A percentile compares a stretch with the other conserved stretches of the same genome.
Conservation (phyloP, 331 rosid species). For the Quercus lobata region DNA sequence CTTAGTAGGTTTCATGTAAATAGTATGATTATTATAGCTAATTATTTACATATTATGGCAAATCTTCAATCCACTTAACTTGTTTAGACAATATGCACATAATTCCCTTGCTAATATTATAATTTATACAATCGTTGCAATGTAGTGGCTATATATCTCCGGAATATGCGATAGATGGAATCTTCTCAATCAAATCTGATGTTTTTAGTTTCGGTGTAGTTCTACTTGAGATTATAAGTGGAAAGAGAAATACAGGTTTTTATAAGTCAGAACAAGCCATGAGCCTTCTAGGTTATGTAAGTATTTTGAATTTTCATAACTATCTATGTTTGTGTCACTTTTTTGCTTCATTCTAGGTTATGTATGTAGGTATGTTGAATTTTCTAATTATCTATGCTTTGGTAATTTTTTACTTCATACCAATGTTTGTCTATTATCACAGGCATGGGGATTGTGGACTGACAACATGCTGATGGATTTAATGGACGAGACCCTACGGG, state of each 20-base stretch:
- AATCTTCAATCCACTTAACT: too few relatives aligned
- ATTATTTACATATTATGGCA: too few relatives aligned
- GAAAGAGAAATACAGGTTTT: constrained; percentile 52
- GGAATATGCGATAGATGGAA: too few relatives aligned
- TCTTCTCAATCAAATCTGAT: constrained; percentile 5
- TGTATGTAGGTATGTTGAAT: neutral
- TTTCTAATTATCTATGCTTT: constrained; percentile 42
- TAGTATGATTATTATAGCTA: too few relatives aligned
- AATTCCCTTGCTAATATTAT: constrained; percentile 10
- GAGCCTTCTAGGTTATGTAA: constrained; percentile 55
- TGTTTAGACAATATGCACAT: constrained; percentile 8
- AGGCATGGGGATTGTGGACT: too few relatives aligned
- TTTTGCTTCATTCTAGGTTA: too few relatives aligned
- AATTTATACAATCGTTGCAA: neutral
- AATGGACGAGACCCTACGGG: too few relatives aligned
- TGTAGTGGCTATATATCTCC: constrained; percentile 3
- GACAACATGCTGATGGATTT: too few relatives aligned
- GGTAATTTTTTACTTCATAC: constrained; percentile 1
- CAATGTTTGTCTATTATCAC: too few relatives aligned
- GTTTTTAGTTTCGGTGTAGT: constrained; percentile 61
- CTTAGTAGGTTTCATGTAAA: constrained; percentile 36
- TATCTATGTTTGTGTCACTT: too few relatives aligned
- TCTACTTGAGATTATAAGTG: constrained; percentile 52
- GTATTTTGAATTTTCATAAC: too few relatives aligned
- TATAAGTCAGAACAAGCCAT: constrained; percentile 22